Evolutionary conservation across 2,329 filamentous ascomycete species (phyloP).

Genomic region (Pseudopithomyces maydicus): DNA sequence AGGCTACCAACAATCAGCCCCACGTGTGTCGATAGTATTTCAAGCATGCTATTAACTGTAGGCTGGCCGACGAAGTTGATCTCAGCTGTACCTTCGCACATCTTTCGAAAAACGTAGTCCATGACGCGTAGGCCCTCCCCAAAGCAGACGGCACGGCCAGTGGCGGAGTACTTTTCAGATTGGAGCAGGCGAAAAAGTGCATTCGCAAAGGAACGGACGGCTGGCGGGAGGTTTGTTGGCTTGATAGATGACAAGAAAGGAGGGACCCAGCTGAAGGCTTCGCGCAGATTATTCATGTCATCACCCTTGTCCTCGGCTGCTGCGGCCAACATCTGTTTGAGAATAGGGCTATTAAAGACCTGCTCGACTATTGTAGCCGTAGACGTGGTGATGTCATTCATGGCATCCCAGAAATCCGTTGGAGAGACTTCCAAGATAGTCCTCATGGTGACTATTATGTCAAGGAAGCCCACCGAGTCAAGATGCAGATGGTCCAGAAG

Average conservation of each 20-base stretch:
- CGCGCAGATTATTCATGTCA: constrained; percentile 62
- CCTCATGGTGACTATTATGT: constrained; percentile 72
- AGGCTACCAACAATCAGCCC: constrained; percentile 40
- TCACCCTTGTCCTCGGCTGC: constrained; percentile 50
- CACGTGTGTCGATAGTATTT: constrained; percentile 66
- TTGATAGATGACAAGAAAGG: constrained; percentile 80
- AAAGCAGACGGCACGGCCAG: constrained; percentile 66
- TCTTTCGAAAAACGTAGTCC: constrained; percentile 38
- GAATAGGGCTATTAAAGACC: constrained; percentile 74
- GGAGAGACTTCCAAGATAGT: constrained; percentile 76
- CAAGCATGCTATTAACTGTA: constrained; percentile 62
- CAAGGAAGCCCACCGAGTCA: constrained; percentile 61
- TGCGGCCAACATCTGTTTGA: constrained; percentile 64
- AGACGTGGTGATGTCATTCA: constrained; percentile 79
- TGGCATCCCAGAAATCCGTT: constrained; percentile 84
- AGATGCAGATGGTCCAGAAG: constrained; percentile 67
- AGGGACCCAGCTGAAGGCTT: constrained; percentile 76
- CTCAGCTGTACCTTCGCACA: constrained; percentile 38
- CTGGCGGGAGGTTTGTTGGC: constrained; percentile 75
- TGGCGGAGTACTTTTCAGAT: constrained; percentile 59
- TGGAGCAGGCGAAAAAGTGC: constrained; percentile 73
- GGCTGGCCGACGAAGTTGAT: constrained; percentile 48
- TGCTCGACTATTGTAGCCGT: constrained; percentile 83
- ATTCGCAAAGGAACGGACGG: constrained; percentile 77
- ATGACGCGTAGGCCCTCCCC: constrained; percentile 59